These are phyloP conservation scores for Pelargonium cotyledonis DNA, from an alignment of 441 rosid genomes.

Conservation along the genomic window DNA sequence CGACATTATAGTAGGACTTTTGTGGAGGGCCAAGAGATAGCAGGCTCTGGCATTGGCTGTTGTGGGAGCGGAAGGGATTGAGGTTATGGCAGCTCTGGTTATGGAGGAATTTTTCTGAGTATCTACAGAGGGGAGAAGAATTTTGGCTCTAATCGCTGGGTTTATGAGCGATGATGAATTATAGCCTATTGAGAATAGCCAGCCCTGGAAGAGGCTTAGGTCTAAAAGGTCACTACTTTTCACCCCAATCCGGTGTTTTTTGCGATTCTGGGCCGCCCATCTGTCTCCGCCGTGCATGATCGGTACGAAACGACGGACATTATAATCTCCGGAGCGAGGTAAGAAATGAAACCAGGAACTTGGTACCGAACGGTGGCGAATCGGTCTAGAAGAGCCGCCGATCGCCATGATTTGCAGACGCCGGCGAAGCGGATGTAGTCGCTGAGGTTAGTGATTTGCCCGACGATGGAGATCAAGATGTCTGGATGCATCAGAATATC, in stretches of 20 bases:
- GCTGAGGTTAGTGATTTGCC: neutral
- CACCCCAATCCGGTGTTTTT: too few species aligned
- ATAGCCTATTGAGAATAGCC: neutral
- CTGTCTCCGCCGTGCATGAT: neutral
- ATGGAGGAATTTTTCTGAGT: neutral
- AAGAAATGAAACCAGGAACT: too few species aligned
- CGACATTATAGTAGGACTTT: neutral
- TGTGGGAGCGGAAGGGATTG: neutral
- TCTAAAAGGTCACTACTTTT: too few species aligned
- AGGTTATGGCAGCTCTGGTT: neutral
- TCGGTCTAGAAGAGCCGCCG: too few species aligned
- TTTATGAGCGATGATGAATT: too few species aligned
- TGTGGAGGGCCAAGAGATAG: neutral
- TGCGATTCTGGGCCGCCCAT: neutral
- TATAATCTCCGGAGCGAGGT: too few species aligned
- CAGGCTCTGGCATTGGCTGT: too few species aligned
- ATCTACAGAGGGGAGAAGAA: neutral
- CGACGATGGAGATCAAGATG: neutral
- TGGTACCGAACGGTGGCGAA: too few species aligned
- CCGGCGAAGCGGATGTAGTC: neutral
- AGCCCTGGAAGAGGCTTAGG: neutral
- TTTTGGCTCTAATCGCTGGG: neutral
- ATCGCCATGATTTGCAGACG: too few species aligned
- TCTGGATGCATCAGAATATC: too few species aligned
- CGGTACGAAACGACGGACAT: neutral